Conservation (phyloP, 805 yeast species). For the Lachancea nothofagi region DNA sequence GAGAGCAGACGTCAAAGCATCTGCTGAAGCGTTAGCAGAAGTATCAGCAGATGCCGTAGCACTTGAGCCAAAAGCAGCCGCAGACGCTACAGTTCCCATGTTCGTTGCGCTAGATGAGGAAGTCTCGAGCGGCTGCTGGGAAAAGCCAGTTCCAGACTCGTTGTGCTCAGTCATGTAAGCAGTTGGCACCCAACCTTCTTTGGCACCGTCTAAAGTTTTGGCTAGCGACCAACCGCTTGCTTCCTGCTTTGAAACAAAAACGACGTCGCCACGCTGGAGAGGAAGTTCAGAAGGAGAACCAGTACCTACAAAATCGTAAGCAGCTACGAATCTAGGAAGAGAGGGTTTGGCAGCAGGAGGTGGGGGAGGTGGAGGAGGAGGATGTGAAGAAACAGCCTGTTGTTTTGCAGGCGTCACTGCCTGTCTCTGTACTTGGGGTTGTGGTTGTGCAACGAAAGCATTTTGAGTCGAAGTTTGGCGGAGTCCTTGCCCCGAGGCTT, state of each 20-base stretch:
- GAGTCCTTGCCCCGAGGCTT: conserved; percentile 8
- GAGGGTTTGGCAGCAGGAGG: conserved; percentile 55
- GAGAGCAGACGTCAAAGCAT: conserved; percentile 85
- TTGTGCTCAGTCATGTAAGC: conserved; percentile 70
- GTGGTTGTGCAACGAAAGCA: not conserved
- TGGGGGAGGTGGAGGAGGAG: conserved; percentile 77
- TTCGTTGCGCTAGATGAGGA: conserved; percentile 1
- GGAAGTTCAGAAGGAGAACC: conserved; percentile 80
- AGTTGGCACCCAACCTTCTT: conserved; percentile 97
- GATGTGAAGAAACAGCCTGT: conserved; percentile 22
- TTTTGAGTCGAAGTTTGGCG: conserved; percentile 9
- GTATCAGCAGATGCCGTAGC: conserved; percentile 24
- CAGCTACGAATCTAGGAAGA: conserved; percentile 75
- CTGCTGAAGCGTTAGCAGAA: conserved; percentile 46
- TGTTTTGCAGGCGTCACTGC: conserved; percentile 12
- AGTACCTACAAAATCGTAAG: conserved; percentile 84
- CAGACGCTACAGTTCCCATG: conserved; percentile 11
- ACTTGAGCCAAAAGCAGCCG: conserved; percentile 18
- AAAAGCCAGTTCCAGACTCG: conserved; percentile 28
- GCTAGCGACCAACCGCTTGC: conserved; percentile 95
- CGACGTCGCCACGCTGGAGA: conserved; percentile 66
- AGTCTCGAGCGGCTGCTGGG: conserved; percentile 31
- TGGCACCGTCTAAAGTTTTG: conserved; percentile 62
- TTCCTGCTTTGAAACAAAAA: conserved; percentile 64
- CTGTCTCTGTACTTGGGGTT: conserved; percentile 12